Evolutionary conservation across 768 basidiomycete genomes (phyloP).

Genomic region (Russula sp.): DNA sequence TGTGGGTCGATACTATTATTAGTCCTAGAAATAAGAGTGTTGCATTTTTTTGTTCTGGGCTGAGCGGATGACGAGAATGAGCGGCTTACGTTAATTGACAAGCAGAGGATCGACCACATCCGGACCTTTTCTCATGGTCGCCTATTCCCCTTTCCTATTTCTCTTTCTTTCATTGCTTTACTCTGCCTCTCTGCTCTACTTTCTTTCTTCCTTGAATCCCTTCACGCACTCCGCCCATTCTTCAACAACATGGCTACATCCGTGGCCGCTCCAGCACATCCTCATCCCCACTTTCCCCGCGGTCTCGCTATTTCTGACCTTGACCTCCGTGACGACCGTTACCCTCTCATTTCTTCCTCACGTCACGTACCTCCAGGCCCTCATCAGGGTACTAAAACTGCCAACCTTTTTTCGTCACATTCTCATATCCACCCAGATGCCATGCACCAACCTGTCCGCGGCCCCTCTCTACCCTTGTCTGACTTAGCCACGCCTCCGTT

Average conservation of each 20-base stretch:
- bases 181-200: neutral
- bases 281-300: constrained; percentile 51
- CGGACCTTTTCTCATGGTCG: neutral
- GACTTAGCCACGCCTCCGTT: neutral
- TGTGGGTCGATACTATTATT: neutral
- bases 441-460: constrained; percentile 20
- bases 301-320: constrained; percentile 55
- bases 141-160: neutral
- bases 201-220: neutral
- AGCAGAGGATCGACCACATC: neutral
- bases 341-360: constrained; percentile 40
- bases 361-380: constrained; percentile 21
- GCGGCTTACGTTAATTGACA: neutral
- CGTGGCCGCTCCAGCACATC: constrained; percentile 34
- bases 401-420: constrained; percentile 6
- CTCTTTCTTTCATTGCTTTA: neutral
- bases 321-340: constrained; percentile 63
- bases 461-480: constrained; percentile 9
- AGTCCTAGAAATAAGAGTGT: neutral
- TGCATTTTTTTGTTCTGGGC: neutral
- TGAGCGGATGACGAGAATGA: neutral
- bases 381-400: neutral
- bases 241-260: constrained; percentile 33
- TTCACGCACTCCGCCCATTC: neutral
- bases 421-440: constrained; percentile 23